phyloP scores from a whole-genome alignment of 225 moss, liverwort and hornwort genomes.

The Sphagnum contortum region DNA sequence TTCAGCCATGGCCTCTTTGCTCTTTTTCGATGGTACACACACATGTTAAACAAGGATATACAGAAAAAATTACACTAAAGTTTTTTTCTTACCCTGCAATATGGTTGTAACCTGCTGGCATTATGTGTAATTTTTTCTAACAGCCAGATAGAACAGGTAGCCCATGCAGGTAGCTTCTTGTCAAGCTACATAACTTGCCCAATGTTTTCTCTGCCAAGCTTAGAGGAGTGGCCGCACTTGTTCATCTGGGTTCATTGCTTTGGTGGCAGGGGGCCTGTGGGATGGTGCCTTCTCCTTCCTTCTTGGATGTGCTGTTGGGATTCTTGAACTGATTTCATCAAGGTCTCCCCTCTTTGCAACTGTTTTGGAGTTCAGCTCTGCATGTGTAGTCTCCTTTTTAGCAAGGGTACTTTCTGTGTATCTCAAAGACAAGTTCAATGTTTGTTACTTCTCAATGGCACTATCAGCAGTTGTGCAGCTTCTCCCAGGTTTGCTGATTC shows the following conservation, averaged over 20 bases:
- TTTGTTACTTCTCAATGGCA: constrained; percentile 76
- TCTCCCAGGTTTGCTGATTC: constrained; percentile 42
- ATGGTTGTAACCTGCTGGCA: too few relatives aligned
- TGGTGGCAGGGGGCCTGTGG: constrained; percentile 45
- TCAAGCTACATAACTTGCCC: too few relatives aligned
- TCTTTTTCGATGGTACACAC: constrained; percentile 65
- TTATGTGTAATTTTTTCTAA: too few relatives aligned
- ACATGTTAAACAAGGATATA: background rate
- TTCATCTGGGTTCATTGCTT: too few relatives aligned
- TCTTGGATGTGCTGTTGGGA: constrained; percentile 60
- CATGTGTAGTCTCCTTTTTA: constrained; percentile 52
- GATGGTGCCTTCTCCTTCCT: constrained; percentile 49
- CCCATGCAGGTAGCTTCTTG: too few relatives aligned
- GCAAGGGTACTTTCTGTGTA: constrained; percentile 38
- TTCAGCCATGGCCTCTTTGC: constrained; percentile 44
- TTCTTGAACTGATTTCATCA: constrained; percentile 54
- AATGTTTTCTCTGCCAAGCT: too few relatives aligned
- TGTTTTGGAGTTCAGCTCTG: constrained; percentile 57
- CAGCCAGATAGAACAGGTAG: too few relatives aligned
- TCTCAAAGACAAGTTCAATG: constrained; percentile 16
- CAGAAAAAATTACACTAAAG: too few relatives aligned
- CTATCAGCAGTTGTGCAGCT: constrained; percentile 72
- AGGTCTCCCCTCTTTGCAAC: constrained; percentile 50
- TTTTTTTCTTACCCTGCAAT: too few relatives aligned
- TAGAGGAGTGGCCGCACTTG: too few relatives aligned